phyloP scores from a whole-genome alignment of 2,329 filamentous ascomycete species.

The Penicillium sp. region DNA sequence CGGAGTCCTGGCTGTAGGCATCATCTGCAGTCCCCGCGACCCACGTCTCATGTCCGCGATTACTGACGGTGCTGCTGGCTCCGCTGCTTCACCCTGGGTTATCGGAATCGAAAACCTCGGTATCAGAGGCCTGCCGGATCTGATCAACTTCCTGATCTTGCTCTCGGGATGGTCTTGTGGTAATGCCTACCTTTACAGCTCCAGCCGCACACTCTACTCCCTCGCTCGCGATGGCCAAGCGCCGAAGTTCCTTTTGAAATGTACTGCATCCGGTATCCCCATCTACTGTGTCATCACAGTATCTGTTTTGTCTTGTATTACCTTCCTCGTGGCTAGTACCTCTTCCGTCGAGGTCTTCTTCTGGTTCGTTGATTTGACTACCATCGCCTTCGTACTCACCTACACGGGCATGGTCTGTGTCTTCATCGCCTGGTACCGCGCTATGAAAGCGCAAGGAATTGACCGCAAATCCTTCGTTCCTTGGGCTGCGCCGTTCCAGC shows the following conservation, averaged over 20 bases:
- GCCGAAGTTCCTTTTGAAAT: slow-evolving; percentile 56
- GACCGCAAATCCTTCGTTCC: slow-evolving; percentile 62
- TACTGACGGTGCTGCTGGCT: slow-evolving; percentile 55
- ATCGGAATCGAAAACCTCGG: slow-evolving; percentile 68
- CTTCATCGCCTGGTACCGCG: slow-evolving; percentile 69
- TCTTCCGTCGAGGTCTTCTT: slow-evolving; percentile 63
- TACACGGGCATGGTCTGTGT: slow-evolving; percentile 66
- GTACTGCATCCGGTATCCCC: slow-evolving; percentile 63
- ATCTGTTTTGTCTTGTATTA: slow-evolving; percentile 63
- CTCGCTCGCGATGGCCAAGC: slow-evolving; percentile 51
- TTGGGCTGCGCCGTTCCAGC: slow-evolving; percentile 66
- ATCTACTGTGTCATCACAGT: slow-evolving; percentile 67
- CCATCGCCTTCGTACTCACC: slow-evolving; percentile 30
- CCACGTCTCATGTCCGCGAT: slow-evolving; percentile 59
- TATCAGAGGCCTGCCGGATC: slow-evolving; percentile 63
- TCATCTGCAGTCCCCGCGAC: slow-evolving; percentile 66
- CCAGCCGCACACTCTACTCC: slow-evolving; percentile 51
- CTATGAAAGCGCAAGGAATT: slow-evolving; percentile 66
- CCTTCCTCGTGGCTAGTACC: slow-evolving; percentile 67
- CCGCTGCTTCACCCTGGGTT: slow-evolving; percentile 69
- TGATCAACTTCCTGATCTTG: slow-evolving; percentile 73
- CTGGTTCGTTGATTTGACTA: slow-evolving; percentile 65
- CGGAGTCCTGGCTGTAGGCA: slow-evolving; percentile 66
- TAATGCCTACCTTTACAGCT: slow-evolving; percentile 62
- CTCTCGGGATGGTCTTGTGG: slow-evolving; percentile 68